Evolutionary conservation across 495 filamentous ascomycete species (phyloP).

Genomic region (Daldinia concentrica): DNA sequence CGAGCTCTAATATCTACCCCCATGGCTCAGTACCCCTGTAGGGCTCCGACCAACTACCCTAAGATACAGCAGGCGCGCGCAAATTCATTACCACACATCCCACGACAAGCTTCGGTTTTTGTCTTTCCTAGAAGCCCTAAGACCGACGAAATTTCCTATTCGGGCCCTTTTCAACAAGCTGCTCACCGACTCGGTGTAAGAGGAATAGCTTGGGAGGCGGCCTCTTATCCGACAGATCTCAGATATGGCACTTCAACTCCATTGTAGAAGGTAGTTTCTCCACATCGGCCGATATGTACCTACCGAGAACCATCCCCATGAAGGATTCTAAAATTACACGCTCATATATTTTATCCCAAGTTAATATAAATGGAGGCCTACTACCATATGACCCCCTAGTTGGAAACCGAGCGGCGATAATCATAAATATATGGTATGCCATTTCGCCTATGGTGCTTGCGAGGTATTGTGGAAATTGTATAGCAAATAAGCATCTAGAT

Average conservation of each 20-base stretch:
- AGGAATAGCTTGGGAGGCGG: background rate
- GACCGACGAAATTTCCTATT: background rate
- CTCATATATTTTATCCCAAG: background rate
- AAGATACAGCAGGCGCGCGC: background rate
- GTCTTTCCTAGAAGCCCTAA: background rate
- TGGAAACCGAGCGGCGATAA: background rate
- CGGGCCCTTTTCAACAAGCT: conserved; percentile 1
- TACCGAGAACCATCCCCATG: background rate
- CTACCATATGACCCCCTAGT: background rate
- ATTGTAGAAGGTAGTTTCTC: conserved; percentile 11
- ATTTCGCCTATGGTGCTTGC: background rate
- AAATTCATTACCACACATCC: background rate
- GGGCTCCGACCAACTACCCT: background rate
- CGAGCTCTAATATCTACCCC: background rate
- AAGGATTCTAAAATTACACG: conserved; percentile 13
- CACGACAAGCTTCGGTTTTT: background rate
- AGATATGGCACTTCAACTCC: background rate
- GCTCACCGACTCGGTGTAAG: conserved; percentile 3
- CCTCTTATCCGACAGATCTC: conserved; percentile 5
- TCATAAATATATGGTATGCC: background rate
- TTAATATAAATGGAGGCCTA: conserved; percentile 6
- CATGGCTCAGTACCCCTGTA: background rate
- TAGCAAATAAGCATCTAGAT: conserved; percentile 5
- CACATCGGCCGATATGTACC: conserved; percentile 3
- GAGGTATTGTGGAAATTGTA: background rate